phyloP scores from a whole-genome alignment of 441 rosid genomes.

The Biscutella laevigata region DNA sequence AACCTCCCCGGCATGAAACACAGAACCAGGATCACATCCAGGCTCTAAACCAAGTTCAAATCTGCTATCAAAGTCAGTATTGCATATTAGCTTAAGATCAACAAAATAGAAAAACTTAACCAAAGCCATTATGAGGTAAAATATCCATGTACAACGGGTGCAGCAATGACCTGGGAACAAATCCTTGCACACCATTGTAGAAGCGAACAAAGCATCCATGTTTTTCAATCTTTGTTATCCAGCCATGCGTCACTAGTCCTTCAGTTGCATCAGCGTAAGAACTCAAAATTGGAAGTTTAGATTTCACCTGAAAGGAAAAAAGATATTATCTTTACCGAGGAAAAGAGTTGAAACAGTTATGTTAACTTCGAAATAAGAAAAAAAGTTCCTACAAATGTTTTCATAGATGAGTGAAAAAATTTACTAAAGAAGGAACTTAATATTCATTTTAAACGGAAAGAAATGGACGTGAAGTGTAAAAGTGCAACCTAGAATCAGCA shows the following conservation, averaged over 20 bases:
- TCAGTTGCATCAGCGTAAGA: slow-evolving; percentile 82
- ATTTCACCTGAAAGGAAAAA: slow-evolving; percentile 62
- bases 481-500: neutral
- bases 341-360: slow-evolving; percentile 3
- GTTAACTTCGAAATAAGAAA: neutral
- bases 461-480: neutral
- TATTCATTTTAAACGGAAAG: neutral
- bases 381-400: slow-evolving; percentile 4
- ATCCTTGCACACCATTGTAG: slow-evolving; percentile 97
- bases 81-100: slow-evolving; percentile 11
- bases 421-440: neutral
- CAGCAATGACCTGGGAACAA: slow-evolving; percentile 66
- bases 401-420: neutral
- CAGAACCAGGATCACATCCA: slow-evolving; percentile 58
- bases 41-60: slow-evolving; percentile 88
- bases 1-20: slow-evolving; percentile 86
- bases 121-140: neutral
- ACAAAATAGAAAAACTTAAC: neutral
- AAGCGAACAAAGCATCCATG: slow-evolving; percentile 95
- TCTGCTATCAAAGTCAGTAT: slow-evolving; percentile 39
- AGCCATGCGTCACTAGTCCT: slow-evolving; percentile 86
- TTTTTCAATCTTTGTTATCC: slow-evolving; percentile 95
- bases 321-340: slow-evolving; percentile 6
- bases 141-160: neutral
- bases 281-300: slow-evolving; percentile 75